Evolutionary conservation across 2,329 filamentous ascomycete species (phyloP), one percentile per base, ranked within the genome.

Genomic region (Monilinia fructicola): DNA sequence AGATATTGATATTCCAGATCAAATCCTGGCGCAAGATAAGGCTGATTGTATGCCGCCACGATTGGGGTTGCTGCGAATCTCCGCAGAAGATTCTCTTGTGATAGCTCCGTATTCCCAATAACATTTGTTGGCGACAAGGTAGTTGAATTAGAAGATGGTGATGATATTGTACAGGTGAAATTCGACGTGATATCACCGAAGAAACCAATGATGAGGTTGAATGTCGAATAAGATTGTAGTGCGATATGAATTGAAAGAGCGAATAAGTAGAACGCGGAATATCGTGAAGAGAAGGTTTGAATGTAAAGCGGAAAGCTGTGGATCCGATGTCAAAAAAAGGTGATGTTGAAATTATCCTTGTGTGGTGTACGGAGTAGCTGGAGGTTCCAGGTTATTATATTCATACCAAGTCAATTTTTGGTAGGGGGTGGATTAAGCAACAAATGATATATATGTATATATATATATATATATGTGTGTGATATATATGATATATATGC

Each of bases 1-100:
- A 68, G 73, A 67, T 73, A 74, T 58, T 69, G 68, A 60, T 71
- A 72, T 44, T 72, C 71, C 60, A 74, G 68, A 53, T 73, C 72
- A 65, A 74, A 73, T 58, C 67, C 71, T 54, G 71, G 68, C 70
- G 70, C 70, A 62, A 74, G 71, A 67, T 72, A 74, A 48, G 63
- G 70, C 70, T 73, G 72, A 67, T 68, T 70, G 69, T 74, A 69
- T 71, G 69, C 73, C 62, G 69, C 68, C 72, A 74, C 74, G 73
- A 76, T 73, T 69, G 73, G 69, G 71, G 71, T 71, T 63, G 70
- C 71, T 75, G 74, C 71, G 74, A 74, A 62, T 59, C 58, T 64
- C 72, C 73, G 71, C 72, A 73, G 72, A 66, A 66, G 56, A 66
- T 65, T 64, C 61, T 67, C 63, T 65, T 65, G 31, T 68, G 52